Conservation (phyloP, 805 yeast genomes). For the Ogataea ganodermae region DNA sequence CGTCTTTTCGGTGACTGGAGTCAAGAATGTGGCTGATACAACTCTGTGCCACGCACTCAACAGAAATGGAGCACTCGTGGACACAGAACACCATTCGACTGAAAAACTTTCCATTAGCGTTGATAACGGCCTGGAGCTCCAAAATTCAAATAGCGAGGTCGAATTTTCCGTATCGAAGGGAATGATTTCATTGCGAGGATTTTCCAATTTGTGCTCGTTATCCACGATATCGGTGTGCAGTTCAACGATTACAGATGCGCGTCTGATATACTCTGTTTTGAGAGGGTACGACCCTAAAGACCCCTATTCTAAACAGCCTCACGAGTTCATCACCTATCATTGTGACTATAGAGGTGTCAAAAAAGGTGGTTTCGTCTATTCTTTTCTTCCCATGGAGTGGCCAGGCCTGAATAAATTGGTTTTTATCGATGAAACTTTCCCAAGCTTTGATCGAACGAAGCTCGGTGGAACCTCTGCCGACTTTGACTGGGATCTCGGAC, state of each 20-base stretch:
- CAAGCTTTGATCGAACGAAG: background rate
- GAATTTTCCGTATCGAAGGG: slow-evolving; percentile 11
- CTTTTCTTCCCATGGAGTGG: background rate
- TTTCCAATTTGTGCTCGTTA: background rate
- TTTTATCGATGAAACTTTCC: background rate
- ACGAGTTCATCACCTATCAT: slow-evolving; percentile 13
- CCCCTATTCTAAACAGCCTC: slow-evolving; percentile 12
- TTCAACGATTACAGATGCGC: background rate
- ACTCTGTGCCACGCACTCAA: background rate
- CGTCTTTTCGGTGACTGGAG: background rate
- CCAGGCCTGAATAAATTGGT: background rate
- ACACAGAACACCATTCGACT: background rate
- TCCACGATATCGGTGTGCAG: slow-evolving; percentile 8
- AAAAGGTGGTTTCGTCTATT: slow-evolving; percentile 10
- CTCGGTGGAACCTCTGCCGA: background rate
- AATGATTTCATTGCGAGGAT: slow-evolving; percentile 13
- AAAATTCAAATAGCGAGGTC: background rate
- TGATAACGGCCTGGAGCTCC: slow-evolving; percentile 4
- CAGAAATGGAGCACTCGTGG: background rate
- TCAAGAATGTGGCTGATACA: background rate
- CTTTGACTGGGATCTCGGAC: slow-evolving; percentile 6
- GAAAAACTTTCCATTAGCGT: background rate
- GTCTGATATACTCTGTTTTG: slow-evolving; percentile 10
- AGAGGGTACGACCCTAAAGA: slow-evolving; percentile 13
- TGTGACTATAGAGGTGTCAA: slow-evolving; percentile 17